Conservation (phyloP, 176 grass and related monocot genomes). For the Thalia dealbata region DNA sequence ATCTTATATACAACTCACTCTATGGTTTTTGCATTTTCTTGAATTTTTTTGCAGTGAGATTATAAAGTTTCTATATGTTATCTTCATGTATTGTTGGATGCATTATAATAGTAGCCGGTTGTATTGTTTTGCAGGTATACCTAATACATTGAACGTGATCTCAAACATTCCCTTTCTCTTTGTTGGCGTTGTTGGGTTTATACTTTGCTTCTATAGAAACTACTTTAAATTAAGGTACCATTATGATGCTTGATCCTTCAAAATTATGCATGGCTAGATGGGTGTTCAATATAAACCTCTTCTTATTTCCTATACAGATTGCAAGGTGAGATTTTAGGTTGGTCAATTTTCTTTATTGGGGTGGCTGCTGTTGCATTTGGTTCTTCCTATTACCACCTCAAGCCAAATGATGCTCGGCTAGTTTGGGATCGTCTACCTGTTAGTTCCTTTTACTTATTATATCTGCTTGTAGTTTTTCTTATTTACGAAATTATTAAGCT, state of each 20-base stretch:
- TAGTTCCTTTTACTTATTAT: constrained; percentile 16
- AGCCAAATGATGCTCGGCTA: constrained; percentile 55
- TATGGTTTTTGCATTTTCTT: neutral
- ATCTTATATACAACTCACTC: neutral
- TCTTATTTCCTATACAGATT: constrained; percentile 34
- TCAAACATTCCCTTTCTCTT: constrained; percentile 93
- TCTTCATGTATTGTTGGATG: neutral
- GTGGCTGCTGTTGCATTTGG: constrained; percentile 63
- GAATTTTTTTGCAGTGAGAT: neutral
- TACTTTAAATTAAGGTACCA: constrained; percentile 71
- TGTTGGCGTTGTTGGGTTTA: constrained; percentile 42
- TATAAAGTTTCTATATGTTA: neutral
- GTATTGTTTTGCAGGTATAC: constrained; percentile 44
- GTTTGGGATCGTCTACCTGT: constrained; percentile 93
- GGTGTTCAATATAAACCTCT: neutral
- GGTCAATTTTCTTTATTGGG: constrained; percentile 67
- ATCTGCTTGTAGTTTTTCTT: neutral
- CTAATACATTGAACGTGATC: constrained; percentile 79
- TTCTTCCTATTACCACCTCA: constrained; percentile 88
- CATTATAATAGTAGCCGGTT: neutral
- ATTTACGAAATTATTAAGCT: neutral
- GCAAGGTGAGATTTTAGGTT: constrained; percentile 69
- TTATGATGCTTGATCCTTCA: neutral
- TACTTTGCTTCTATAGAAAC: constrained; percentile 61
- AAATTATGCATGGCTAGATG: neutral